Base-by-base conservation (phyloP, 129 eudicot species). In the Helichrysum umbraculigerum region DNA sequence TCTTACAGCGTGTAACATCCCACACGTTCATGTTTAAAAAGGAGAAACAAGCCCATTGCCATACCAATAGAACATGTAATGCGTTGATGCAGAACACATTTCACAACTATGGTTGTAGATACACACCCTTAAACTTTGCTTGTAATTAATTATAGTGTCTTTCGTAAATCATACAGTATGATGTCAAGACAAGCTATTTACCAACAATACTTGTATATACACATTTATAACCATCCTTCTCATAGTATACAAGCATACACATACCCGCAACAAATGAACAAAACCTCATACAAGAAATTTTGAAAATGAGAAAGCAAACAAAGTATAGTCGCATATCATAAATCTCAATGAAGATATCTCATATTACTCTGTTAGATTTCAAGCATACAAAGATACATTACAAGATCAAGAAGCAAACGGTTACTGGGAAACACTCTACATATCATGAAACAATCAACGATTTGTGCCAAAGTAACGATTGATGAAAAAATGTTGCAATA, bases 391-490 rank as follows among this genome's bases (percentile, higher is more conserved):
- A 44, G 52, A 44, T 44, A 44, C 17, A 44, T 44, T 14, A 44
- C 52, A 44, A 44, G 52, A 68, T n/a, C 10, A 47, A 14, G 54
- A 44, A 60, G 37, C 77, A 25, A 59, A 59, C 15, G 33, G 65
- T 9, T 59, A 59, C 22, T 21, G 32, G 65, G 32, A 12, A 59
- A 59, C 25, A 21, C 15, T 58, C 65, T 7, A 59, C 25, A 3
- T 59, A 20, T 59, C 33, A 59, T 19, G 16, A 28, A 22, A 32
- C 22, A 3, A 50, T 7, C 32, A 29, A 75, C 4, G 34, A 64
- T 50, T 47, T 64, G 30, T 22, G 28, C 41, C 62, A 62, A 32
- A 44, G 22, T 2, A 57, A 76, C 34, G 6, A 77, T 22, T 57
- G 20, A 35, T 39, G 14, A 29, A 68, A 34, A 7, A 51, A 77